Percentiles rank a stretch among this genome's conserved stretches.
Evolutionary conservation across 2,329 filamentous ascomycete genomes (phyloP).

Genomic region (Fusarium cyanostomum): DNA sequence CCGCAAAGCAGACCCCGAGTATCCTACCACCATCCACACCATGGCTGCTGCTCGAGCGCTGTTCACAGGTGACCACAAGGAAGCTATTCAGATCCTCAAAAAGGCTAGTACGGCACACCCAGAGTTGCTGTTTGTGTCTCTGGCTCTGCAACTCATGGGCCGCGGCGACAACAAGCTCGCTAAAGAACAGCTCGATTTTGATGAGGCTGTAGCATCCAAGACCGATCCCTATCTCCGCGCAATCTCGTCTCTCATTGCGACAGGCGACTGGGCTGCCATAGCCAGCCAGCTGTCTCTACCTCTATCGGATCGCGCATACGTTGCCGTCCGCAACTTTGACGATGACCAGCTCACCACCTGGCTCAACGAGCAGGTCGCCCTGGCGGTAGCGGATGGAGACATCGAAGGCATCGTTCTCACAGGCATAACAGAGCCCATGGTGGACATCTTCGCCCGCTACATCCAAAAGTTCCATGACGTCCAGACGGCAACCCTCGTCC

Average conservation of each 20-base stretch:
- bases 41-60: conserved; percentile 80
- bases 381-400: conserved; percentile 72
- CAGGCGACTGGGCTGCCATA: conserved; percentile 78
- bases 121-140: conserved; percentile 73
- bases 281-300: conserved; percentile 78
- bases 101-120: conserved; percentile 69
- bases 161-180: conserved; percentile 56
- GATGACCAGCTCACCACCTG: conserved; percentile 72
- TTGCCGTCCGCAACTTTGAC: conserved; percentile 74
- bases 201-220: conserved; percentile 67
- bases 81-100: conserved; percentile 76
- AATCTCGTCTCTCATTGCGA: conserved; percentile 80
- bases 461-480: conserved; percentile 79
- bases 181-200: conserved; percentile 65
- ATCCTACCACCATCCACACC: conserved; percentile 68
- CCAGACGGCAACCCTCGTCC: conserved; percentile 80
- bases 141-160: conserved; percentile 71
- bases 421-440: conserved; percentile 75
- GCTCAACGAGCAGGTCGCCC: conserved; percentile 71
- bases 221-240: conserved; percentile 83
- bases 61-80: conserved; percentile 74
- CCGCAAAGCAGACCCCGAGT: conserved; percentile 55
- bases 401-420: conserved; percentile 82
- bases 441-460: conserved; percentile 80
- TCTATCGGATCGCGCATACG: conserved; percentile 76